Base-by-base conservation (phyloP, 2,329 filamentous ascomycete genomes). In the Xylaria multiplex region DNA sequence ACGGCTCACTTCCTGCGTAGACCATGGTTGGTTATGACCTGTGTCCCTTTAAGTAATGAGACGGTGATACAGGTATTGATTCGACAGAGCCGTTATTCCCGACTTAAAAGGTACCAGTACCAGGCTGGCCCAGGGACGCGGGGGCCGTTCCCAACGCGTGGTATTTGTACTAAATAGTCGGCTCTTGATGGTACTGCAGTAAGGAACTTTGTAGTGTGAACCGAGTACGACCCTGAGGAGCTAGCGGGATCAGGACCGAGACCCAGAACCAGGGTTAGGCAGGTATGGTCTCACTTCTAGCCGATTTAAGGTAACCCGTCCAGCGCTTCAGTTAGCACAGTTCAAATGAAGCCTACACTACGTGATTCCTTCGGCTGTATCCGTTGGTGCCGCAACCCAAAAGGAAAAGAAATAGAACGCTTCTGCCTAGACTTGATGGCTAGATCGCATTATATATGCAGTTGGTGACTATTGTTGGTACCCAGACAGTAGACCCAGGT, bases 71-170 rank as follows among this genome's bases (percentile, higher is more conserved):
- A 32, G 69, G 68, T 62, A 70, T 43, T 59, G 71, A 30, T 56
- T 75, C 70, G 49, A 71, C 68, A 6, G 62, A 65, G 16, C 71
- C 69, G 67, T 67, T 43, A 60, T 73, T 70, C 59, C 69, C 66
- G 48, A 72, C 64, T 14, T 73, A 64, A 56, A 73, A 74, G 22
- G 70, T 56, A 49, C 67, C 54, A 66, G 71, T 70, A 24, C 68
- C 68, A 59, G 71, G 63, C 68, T 63, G 69, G 60, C 49, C 22
- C 64, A 67, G 30, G 63, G 54, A 24, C 48, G 62, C 13, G 62
- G 46, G n/a, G 68, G 67, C 37, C 74, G 65, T 55, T 71, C 68
- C 71, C 70, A 72, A 59, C 66, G 71, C 70, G 73, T 62, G n/a
- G 59, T 75, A 67, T 70, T 71, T 67, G 45, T 40, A 40, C 37